Evolutionary conservation across 441 rosid genomes (phyloP).

Genomic region (California macrophylla): DNA sequence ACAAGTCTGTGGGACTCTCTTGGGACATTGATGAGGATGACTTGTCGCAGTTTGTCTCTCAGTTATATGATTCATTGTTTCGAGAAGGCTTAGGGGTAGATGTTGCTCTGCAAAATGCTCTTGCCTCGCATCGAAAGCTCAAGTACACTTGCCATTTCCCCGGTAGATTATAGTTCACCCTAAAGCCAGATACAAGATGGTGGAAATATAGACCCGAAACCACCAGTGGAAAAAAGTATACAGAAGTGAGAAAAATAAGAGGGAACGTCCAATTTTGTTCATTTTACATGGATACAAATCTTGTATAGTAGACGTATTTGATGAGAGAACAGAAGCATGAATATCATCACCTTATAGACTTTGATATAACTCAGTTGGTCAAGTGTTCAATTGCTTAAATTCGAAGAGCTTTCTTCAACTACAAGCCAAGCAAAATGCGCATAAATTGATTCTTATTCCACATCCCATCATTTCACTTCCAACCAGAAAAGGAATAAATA

Average conservation of each 20-base stretch:
- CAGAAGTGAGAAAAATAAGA: background rate
- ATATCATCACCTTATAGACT: too few species aligned
- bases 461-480: background rate
- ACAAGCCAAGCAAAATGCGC: background rate
- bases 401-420: too few species aligned
- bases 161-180: background rate
- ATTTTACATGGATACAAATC: too few species aligned
- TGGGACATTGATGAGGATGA: conserved; percentile 81
- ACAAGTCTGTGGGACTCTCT: conserved; percentile 22
- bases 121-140: conserved; percentile 26
- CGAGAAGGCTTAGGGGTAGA: conserved; percentile 60
- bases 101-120: conserved; percentile 56
- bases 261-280: background rate
- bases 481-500: background rate
- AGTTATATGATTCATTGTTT: conserved; percentile 54
- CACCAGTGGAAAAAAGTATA: too few species aligned
- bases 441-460: background rate
- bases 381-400: too few species aligned
- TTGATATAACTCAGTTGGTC: too few species aligned
- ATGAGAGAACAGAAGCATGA: too few species aligned
- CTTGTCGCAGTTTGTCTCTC: conserved; percentile 57
- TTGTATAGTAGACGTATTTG: too few species aligned
- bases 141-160: background rate
- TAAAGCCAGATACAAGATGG: background rate
- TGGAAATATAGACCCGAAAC: too few species aligned